Conservation (phyloP, 139 green algal species). For the Zygnema cylindricum region DNA sequence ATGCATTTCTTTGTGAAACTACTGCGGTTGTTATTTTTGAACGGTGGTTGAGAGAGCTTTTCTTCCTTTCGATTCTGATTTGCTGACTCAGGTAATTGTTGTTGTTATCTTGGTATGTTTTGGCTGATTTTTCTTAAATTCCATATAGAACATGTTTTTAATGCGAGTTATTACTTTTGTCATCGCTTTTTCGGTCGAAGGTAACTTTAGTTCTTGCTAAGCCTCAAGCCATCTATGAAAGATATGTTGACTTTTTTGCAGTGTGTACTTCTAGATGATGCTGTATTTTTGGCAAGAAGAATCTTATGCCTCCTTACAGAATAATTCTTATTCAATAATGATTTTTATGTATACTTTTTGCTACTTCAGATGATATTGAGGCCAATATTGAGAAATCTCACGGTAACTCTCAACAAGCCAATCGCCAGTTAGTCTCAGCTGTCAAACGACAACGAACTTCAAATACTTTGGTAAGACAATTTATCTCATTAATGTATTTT, state of each 20-base stretch:
- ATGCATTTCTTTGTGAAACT: no score
- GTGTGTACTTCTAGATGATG: neutral
- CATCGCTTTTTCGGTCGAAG: no score
- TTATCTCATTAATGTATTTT: neutral
- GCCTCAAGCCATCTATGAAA: neutral
- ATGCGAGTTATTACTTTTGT: no score
- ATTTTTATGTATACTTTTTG: neutral
- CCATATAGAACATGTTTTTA: no score
- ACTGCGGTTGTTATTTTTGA: no score
- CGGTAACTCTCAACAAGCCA: conserved; percentile 51
- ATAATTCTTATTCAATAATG: neutral
- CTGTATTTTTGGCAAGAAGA: neutral
- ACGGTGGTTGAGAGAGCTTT: no score
- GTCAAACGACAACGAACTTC: conserved; percentile 59
- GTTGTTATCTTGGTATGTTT: no score
- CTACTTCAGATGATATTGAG: conserved; percentile 68
- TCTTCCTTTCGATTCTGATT: no score
- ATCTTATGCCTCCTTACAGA: neutral
- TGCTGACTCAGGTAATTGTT: no score
- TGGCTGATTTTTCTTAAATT: no score
- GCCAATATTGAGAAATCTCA: conserved; percentile 65
- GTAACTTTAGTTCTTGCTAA: no score
- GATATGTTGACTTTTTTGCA: neutral
- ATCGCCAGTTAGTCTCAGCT: conserved; percentile 59
- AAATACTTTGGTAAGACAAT: conserved; percentile 29